phyloP scores from a whole-genome alignment of 2,329 filamentous ascomycete species.

The Colletotrichum tropicale region DNA sequence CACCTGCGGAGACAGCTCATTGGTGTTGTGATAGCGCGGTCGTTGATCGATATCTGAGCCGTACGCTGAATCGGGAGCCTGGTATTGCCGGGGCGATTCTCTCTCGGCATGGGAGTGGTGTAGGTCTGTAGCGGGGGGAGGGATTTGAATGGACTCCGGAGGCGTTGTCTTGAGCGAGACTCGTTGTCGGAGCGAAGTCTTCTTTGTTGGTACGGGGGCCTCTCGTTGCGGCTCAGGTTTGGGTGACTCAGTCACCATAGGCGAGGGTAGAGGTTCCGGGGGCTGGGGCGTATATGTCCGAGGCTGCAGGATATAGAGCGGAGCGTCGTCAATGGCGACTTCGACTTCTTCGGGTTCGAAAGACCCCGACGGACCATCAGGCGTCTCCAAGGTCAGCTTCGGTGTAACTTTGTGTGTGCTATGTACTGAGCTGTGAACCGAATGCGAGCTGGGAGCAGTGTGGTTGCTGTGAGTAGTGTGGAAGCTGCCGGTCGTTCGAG shows the following conservation, averaged over 20 bases:
- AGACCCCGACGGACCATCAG: neutral
- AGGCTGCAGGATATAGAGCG: slow-evolving; percentile 60
- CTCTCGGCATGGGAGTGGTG: slow-evolving; percentile 29
- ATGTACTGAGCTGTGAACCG: neutral
- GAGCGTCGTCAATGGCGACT: slow-evolving; percentile 36
- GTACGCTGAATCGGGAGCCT: slow-evolving; percentile 50
- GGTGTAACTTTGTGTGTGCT: neutral
- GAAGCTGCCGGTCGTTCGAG: neutral
- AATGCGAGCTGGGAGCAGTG: neutral
- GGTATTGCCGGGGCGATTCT: slow-evolving; percentile 3
- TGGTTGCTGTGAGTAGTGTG: neutral
- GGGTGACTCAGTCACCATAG: slow-evolving; percentile 38
- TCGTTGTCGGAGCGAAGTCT: slow-evolving; percentile 55
- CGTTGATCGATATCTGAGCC: slow-evolving; percentile 49
- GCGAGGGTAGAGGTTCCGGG: slow-evolving; percentile 52
- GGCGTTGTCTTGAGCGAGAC: slow-evolving; percentile 58
- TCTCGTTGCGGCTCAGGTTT: slow-evolving; percentile 15
- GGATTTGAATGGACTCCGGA: slow-evolving; percentile 60
- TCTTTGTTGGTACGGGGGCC: slow-evolving; percentile 32
- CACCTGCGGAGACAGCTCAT: slow-evolving; percentile 40
- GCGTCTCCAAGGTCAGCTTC: slow-evolving; percentile 13
- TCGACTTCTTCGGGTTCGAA: neutral
- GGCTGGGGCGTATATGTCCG: slow-evolving; percentile 61
- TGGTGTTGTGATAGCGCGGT: slow-evolving; percentile 24
- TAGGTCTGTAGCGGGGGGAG: slow-evolving; percentile 41